Percentiles rank a stretch among this genome's conserved stretches.
These are phyloP conservation scores for Aspergillus wentii DNA, from an alignment of 495 filamentous ascomycete genomes.

Conservation along the genomic window DNA sequence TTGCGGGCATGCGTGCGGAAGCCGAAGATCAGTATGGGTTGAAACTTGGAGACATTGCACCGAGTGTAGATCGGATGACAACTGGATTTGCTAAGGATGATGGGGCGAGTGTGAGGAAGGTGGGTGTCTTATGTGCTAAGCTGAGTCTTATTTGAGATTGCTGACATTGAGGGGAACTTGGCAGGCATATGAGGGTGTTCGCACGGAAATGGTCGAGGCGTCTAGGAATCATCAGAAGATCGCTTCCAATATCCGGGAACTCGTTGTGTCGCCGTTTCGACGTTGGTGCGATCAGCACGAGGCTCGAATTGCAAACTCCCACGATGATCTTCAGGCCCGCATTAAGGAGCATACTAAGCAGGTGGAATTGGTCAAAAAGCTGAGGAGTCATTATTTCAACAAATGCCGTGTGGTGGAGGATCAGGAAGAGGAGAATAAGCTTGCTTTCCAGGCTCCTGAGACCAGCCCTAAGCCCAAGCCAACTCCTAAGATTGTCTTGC, in stretches of 20 bases:
- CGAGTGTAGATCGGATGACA: slow-evolving; percentile 77
- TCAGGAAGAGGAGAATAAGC: slow-evolving; percentile 95
- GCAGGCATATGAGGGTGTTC: slow-evolving; percentile 93
- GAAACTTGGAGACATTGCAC: slow-evolving; percentile 75
- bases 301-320: slow-evolving; percentile 81
- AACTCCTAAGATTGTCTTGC: slow-evolving; percentile 59
- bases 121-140: slow-evolving; percentile 29
- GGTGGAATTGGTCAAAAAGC: slow-evolving; percentile 81
- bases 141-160: background rate
- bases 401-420: slow-evolving; percentile 96
- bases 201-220: slow-evolving; percentile 90
- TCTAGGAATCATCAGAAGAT: slow-evolving; percentile 90
- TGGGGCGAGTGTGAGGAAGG: slow-evolving; percentile 93
- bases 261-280: slow-evolving; percentile 89
- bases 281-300: slow-evolving; percentile 96
- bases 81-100: slow-evolving; percentile 85
- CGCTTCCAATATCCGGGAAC: slow-evolving; percentile 88
- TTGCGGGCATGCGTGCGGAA: slow-evolving; percentile 92
- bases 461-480: slow-evolving; percentile 41
- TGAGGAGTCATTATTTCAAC: slow-evolving; percentile 95
- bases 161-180: slow-evolving; percentile 4
- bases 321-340: slow-evolving; percentile 82
- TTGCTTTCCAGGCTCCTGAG: slow-evolving; percentile 88
- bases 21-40: slow-evolving; percentile 87
- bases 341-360: slow-evolving; percentile 94